Percentiles rank a stretch among this genome's conserved stretches.
phyloP scores from a whole-genome alignment of 2,329 filamentous ascomycete species.

The Fusarium nematophilum region DNA sequence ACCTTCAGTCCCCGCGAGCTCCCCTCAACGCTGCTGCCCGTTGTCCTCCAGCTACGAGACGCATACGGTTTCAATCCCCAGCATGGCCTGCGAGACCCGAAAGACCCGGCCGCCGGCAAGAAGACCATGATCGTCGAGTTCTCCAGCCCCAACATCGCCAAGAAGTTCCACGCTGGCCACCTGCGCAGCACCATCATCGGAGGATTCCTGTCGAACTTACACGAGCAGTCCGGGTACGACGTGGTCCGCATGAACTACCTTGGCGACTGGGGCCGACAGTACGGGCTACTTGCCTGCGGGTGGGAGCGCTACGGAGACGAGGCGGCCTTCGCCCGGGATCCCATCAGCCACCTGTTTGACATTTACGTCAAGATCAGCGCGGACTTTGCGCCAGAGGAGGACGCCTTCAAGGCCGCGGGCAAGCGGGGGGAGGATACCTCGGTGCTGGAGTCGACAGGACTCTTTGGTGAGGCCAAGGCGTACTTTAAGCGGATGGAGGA shows the following conservation, averaged over 20 bases:
- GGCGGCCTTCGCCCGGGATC: slow-evolving; percentile 70
- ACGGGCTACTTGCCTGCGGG: slow-evolving; percentile 73
- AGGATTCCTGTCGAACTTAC: slow-evolving; percentile 68
- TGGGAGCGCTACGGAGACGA: slow-evolving; percentile 76
- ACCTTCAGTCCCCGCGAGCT: neutral
- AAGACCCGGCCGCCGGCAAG: neutral
- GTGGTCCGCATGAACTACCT: slow-evolving; percentile 80
- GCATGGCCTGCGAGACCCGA: neutral
- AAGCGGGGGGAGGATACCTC: slow-evolving; percentile 57
- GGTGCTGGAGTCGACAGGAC: slow-evolving; percentile 55
- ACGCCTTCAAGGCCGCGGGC: slow-evolving; percentile 64
- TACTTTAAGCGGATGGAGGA: slow-evolving; percentile 73
- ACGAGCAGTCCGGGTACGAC: slow-evolving; percentile 76
- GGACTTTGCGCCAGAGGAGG: slow-evolving; percentile 70
- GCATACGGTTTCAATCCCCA: neutral
- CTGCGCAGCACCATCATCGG: slow-evolving; percentile 22
- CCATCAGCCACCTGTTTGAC: slow-evolving; percentile 78
- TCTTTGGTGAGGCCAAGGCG: slow-evolving; percentile 66
- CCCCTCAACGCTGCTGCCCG: neutral
- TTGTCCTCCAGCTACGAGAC: slow-evolving; percentile 2
- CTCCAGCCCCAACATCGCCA: slow-evolving; percentile 17
- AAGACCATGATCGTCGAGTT: slow-evolving; percentile 19
- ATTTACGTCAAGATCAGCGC: slow-evolving; percentile 77
- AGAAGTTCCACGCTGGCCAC: slow-evolving; percentile 18
- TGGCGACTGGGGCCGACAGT: slow-evolving; percentile 84